Evolutionary conservation across 1,284 basidiomycete genomes (phyloP).

Genomic region (Papiliotrema nemorosa): DNA sequence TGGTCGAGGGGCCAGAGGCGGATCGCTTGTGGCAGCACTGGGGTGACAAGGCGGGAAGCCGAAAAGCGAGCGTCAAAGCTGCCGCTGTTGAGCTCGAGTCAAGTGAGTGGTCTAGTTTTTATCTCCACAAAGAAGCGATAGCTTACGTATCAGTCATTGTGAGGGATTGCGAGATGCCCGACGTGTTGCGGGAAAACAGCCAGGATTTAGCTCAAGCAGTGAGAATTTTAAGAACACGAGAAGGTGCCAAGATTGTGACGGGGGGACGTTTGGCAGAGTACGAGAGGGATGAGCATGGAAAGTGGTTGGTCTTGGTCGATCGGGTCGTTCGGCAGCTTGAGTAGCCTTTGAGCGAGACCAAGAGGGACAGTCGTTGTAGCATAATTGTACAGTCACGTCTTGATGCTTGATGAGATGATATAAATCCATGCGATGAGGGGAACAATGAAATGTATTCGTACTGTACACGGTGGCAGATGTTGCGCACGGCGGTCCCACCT

Average conservation of each 20-base stretch:
- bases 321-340: not conserved
- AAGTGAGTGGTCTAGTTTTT: not conserved
- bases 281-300: not conserved
- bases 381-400: too few species aligned
- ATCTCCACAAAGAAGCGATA: not conserved
- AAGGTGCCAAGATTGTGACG: constrained; percentile 1
- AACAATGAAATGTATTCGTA: not conserved
- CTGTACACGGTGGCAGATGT: not conserved
- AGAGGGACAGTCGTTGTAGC: too few species aligned
- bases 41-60: not conserved
- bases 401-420: too few species aligned
- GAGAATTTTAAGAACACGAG: not conserved
- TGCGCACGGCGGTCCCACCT: not conserved
- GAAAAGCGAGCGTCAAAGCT: not conserved
- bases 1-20: constrained; percentile 7
- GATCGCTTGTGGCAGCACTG: constrained; percentile 16
- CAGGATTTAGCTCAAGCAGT: not conserved
- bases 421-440: too few species aligned
- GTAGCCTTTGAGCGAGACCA: not conserved
- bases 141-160: constrained; percentile 1
- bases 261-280: not conserved
- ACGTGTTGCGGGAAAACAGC: not conserved
- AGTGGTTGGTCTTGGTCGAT: constrained; percentile 2
- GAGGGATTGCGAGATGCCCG: not conserved
- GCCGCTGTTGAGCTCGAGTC: constrained; percentile 3